Conservation (phyloP, 306 rosid species). For the Quercus robur region DNA sequence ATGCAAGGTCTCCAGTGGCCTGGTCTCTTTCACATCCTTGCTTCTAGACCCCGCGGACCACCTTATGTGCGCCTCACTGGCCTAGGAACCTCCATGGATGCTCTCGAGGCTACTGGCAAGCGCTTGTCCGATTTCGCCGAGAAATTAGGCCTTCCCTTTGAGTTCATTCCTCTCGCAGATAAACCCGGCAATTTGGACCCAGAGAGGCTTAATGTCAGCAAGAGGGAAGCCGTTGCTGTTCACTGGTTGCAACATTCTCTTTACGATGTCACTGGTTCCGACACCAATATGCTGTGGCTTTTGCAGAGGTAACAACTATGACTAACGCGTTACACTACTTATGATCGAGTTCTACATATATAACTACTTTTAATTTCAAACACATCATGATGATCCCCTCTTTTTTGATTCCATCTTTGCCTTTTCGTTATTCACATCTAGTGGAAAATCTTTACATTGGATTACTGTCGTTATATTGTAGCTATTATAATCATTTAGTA, state of each 20-base stretch:
- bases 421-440: not conserved
- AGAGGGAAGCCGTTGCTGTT: constrained; percentile 93
- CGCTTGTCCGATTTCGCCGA: constrained; percentile 82
- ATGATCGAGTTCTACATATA: not conserved
- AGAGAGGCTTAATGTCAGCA: constrained; percentile 65
- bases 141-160: constrained; percentile 86
- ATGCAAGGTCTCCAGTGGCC: constrained; percentile 99
- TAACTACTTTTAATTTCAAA: not conserved
- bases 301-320: constrained; percentile 62
- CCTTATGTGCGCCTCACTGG: constrained; percentile 90
- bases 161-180: constrained; percentile 82
- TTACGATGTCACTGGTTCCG: constrained; percentile 94
- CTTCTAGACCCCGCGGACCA: constrained; percentile 91
- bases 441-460: not conserved
- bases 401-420: not conserved
- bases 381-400: not conserved
- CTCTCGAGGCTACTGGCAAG: constrained; percentile 90
- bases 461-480: not conserved
- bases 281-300: constrained; percentile 84
- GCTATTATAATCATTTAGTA: not conserved
- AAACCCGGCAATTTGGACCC: constrained; percentile 81
- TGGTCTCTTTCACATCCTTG: constrained; percentile 83
- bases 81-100: constrained; percentile 78
- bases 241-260: constrained; percentile 99
- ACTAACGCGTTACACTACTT: not conserved